These are phyloP conservation scores for Hanseniaspora sp. DNA, from an alignment of 1,139 yeast species.

Conservation along the genomic window DNA sequence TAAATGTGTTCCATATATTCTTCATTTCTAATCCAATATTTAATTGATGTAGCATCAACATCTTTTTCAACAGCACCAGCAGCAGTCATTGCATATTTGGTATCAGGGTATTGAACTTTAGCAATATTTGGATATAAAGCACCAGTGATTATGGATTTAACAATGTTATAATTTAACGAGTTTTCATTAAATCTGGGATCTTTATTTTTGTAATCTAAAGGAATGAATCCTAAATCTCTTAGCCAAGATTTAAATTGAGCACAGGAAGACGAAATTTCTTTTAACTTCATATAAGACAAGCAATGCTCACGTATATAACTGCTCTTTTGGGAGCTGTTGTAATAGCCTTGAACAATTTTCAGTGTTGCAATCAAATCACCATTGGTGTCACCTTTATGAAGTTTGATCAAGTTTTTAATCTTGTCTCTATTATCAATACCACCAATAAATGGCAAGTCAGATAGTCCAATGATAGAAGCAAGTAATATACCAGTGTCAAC, in stretches of 20 bases:
- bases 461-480: slow-evolving; percentile 64
- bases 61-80: slow-evolving; percentile 77
- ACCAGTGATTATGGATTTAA: slow-evolving; percentile 65
- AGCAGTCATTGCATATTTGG: slow-evolving; percentile 56
- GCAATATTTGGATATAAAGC: slow-evolving; percentile 76
- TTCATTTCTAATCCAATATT: slow-evolving; percentile 61
- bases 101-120: slow-evolving; percentile 69
- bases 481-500: slow-evolving; percentile 62
- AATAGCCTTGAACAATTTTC: slow-evolving; percentile 46
- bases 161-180: slow-evolving; percentile 38
- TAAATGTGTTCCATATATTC: slow-evolving; percentile 32
- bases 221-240: slow-evolving; percentile 66
- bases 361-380: slow-evolving; percentile 72
- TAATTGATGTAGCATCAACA: slow-evolving; percentile 65
- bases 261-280: slow-evolving; percentile 61
- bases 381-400: slow-evolving; percentile 28
- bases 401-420: slow-evolving; percentile 42
- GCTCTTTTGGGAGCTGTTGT: slow-evolving; percentile 31
- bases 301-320: slow-evolving; percentile 51
- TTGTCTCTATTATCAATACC: slow-evolving; percentile 54
- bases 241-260: slow-evolving; percentile 57
- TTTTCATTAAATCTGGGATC: slow-evolving; percentile 38
- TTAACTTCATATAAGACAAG: slow-evolving; percentile 53
- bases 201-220: slow-evolving; percentile 35
- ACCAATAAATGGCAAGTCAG: slow-evolving; percentile 54